Evolutionary conservation across 2,329 filamentous ascomycete genomes (phyloP).

Genomic region (Ceratocystis smalleyi): DNA sequence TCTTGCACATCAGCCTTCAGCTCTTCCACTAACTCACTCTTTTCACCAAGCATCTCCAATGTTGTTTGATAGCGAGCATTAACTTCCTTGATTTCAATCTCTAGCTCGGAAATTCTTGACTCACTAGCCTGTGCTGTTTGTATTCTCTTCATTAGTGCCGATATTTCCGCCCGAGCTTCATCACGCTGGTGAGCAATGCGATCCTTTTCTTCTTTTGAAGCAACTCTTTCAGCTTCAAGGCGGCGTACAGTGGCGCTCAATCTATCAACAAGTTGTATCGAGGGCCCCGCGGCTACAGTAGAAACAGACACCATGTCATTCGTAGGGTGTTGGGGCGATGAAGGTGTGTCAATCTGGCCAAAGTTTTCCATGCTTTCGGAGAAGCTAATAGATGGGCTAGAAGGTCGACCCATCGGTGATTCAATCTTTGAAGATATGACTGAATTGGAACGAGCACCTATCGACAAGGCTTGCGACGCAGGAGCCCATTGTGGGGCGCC

Average conservation of each 20-base stretch:
- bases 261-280: conserved; percentile 85
- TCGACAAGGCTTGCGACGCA: not conserved
- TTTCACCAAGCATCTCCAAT: conserved; percentile 88
- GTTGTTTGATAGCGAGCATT: conserved; percentile 75
- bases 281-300: conserved; percentile 78
- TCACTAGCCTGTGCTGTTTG: conserved; percentile 52
- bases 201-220: conserved; percentile 69
- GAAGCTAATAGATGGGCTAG: not conserved
- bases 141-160: conserved; percentile 71
- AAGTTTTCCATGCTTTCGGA: conserved; percentile 6
- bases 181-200: conserved; percentile 75
- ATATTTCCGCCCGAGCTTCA: conserved; percentile 82
- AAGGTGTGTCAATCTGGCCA: conserved; percentile 39
- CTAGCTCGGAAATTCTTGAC: conserved; percentile 45
- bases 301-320: conserved; percentile 81
- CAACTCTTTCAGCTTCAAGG: conserved; percentile 81
- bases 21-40: conserved; percentile 89
- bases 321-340: conserved; percentile 52
- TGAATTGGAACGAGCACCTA: conserved; percentile 1
- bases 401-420: conserved; percentile 2
- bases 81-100: conserved; percentile 51
- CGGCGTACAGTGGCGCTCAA: conserved; percentile 89
- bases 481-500: not conserved
- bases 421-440: not conserved
- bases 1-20: conserved; percentile 76